Base-by-base conservation (phyloP, 2,329 filamentous ascomycete genomes). In the Cordyceps javanica region DNA sequence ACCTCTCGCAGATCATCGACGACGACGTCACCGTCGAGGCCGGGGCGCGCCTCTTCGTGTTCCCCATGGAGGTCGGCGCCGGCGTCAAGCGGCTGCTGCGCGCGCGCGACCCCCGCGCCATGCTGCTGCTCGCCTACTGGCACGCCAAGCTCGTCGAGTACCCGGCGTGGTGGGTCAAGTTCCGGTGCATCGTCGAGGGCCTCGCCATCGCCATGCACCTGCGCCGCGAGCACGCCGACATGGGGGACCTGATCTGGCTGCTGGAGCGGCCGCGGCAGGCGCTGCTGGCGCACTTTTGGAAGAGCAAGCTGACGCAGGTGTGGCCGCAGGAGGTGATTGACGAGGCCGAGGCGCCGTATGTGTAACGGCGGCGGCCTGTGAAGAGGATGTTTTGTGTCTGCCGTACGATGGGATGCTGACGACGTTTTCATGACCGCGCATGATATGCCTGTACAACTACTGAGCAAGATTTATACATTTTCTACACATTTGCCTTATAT, bases 121-220 rank as follows among this genome's bases (percentile, higher is more conserved):
- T 84, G 57, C 65, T 83, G 16, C 61, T 84, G 34, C 65, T 83
- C 23, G 73, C 75, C 0, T 79, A 77, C 66, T 84, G 79, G 79
- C 80, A 77, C 64, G 75, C 76, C 19, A 74, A 76, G 59, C 65
- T 78, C 14, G 71, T 72, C 26, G 65, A 72, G 23, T 64, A 67
- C 42, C 63, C 69, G 21, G 56, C 63, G 10, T 81, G 77, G 78
- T 81, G 75, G 73, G 60, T 77, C 4, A 66, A 70, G 49, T 67
- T 72, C 45, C 69, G 78, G 45, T 72, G 73, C 7, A 62, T 69
- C 28, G 62, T 80, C 3, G 76, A 80, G 62, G 75, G 75, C 38
- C 70, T 73, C 49, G 72, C 77, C 4, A 78, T 80, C n/a, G 78
- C 69, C 41, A 55, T 65, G 38, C 68, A 66, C 48, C 39, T 70